Percentiles rank a stretch among this genome's conserved stretches.
Evolutionary conservation across 139 green algal species (phyloP).

Genomic region (Pycnococcus provasolii): DNA sequence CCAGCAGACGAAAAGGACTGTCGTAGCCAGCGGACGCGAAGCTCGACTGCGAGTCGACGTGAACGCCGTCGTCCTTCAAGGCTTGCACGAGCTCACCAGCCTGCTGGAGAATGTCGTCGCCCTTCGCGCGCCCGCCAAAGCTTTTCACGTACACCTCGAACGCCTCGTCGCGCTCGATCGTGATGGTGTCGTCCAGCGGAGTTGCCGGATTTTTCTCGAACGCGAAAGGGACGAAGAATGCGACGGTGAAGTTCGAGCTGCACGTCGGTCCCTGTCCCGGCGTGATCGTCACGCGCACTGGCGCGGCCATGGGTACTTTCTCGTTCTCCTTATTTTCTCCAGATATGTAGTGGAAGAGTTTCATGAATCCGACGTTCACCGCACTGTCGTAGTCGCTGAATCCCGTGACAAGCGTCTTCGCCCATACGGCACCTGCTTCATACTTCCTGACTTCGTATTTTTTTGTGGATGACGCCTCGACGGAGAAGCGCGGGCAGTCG

Average conservation of each 20-base stretch:
- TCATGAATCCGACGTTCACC: not conserved
- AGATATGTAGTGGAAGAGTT: not conserved
- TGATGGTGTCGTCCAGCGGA: not conserved
- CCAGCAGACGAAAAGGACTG: not conserved
- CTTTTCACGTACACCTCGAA: not conserved
- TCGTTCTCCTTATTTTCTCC: not conserved
- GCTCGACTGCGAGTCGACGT: not conserved
- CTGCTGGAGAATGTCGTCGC: not conserved
- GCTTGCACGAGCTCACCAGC: not conserved
- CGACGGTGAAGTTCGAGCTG: not conserved
- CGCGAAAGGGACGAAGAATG: conserved; percentile 1
- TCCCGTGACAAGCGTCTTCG: not conserved
- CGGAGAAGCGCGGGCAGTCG: not conserved
- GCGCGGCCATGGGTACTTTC: not conserved
- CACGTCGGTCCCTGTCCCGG: not conserved
- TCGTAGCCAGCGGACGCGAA: conserved; percentile 1
- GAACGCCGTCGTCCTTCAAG: not conserved
- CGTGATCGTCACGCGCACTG: not conserved
- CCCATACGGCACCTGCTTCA: not conserved
- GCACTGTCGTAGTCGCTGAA: not conserved
- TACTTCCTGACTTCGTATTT: not conserved
- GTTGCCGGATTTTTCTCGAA: not conserved
- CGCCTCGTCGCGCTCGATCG: not conserved
- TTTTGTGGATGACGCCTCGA: not conserved
- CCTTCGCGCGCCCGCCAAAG: not conserved